These are phyloP conservation scores for Thymus mandschuricus DNA, from an alignment of 257 asterid genomes.

Conservation along the genomic window DNA sequence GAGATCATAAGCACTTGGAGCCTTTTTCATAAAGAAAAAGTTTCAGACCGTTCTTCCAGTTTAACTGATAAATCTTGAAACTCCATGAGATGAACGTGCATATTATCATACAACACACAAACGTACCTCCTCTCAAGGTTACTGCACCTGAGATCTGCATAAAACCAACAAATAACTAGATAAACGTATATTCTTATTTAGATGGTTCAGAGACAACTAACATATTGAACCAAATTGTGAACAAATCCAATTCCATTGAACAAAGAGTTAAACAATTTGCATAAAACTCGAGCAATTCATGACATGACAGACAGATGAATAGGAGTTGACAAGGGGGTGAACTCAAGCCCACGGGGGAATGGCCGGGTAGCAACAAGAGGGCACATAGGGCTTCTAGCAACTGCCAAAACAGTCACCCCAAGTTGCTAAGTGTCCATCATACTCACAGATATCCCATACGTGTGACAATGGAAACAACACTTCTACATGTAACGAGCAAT, in stretches of 20 bases:
- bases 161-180: not conserved
- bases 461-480: not conserved
- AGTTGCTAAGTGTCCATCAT: not conserved
- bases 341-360: not conserved
- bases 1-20: constrained; percentile 3
- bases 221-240: not conserved
- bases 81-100: not conserved
- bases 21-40: not conserved
- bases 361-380: not conserved
- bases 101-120: not conserved
- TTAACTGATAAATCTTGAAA: not conserved
- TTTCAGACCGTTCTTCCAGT: not conserved
- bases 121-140: not conserved
- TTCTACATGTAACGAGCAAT: not conserved
- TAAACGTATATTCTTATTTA: not conserved
- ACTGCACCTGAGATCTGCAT: not conserved
- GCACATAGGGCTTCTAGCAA: not conserved
- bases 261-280: not conserved
- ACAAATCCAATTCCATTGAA: not conserved
- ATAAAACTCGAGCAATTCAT: not conserved
- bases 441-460: no score
- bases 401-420: not conserved
- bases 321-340: not conserved
- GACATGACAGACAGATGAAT: not conserved
- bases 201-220: not conserved